Evolutionary conservation across 2,329 filamentous ascomycete genomes (phyloP), one percentile per base, ranked within the genome.

Genomic region (Ophiocordyceps robertsii): DNA sequence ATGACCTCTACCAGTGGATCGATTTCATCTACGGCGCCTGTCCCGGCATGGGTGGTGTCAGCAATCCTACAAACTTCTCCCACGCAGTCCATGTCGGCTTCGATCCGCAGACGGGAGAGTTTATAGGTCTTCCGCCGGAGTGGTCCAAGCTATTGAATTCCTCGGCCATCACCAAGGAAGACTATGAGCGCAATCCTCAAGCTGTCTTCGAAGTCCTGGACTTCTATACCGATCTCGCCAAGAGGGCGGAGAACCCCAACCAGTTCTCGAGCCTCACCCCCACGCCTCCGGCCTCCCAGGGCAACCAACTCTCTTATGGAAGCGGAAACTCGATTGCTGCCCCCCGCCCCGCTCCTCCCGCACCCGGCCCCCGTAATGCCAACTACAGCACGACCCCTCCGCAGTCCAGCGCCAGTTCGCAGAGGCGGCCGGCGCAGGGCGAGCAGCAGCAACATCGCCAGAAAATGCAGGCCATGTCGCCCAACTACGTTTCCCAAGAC

Each of bases 1-100:
- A 95, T 57, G 92, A 98, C 53, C 79, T 98, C 42, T 98, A 98
- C 63, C 88, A 94, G 55, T 98, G 92, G 92, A 95, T 96, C 56
- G 92, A 98, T 62, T 86, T 89, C 60, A 93, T 98, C 51, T 96
- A 96, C 60, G 88, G 90, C 53, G 83, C 90, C 49, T 96, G 90
- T 61, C 92, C 92, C 16, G 90, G 87, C 48, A 95, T 96, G 87
- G 89, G 92, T 47, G 92, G 92, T 53, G 92, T 98, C 44, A 95
- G 90, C 66, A 95, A 96, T 62, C 92, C 92, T 6, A 96, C 92
- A 50, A 95, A 96, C 68, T 98, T 98, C 67, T 88, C 84, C 21
- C 92, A 98, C 60, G 84, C 89, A 38, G 89, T 98, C 21, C 92
- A 98, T 60, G 92, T 98, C 51, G 92, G 92, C 46, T 98, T 96